Evolutionary conservation across 2,329 filamentous ascomycete species (phyloP).

Genomic region (Pestalotiopsis sp.): DNA sequence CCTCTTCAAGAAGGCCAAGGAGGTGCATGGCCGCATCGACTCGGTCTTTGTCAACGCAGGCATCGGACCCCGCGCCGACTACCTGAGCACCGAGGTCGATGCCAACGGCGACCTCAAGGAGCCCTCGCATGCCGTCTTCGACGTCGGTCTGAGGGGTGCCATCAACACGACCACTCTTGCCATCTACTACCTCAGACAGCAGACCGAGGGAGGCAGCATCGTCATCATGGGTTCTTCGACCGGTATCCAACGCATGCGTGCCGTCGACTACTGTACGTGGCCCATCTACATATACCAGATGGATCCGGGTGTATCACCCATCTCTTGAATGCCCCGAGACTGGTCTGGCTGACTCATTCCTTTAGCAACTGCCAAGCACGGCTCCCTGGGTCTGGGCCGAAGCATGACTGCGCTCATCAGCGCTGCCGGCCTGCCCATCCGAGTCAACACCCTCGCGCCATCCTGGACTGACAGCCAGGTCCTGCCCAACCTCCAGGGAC

Average conservation of each 20-base stretch:
- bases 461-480: conserved; percentile 57
- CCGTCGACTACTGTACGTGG: conserved; percentile 51
- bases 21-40: conserved; percentile 74
- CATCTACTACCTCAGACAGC: conserved; percentile 51
- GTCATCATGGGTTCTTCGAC: conserved; percentile 56
- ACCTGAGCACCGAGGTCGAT: conserved; percentile 49
- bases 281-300: too few relatives aligned
- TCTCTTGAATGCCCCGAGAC: too few relatives aligned
- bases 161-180: conserved; percentile 53
- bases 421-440: conserved; percentile 44
- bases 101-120: conserved; percentile 50
- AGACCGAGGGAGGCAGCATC: conserved; percentile 51
- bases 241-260: conserved; percentile 51
- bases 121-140: conserved; percentile 43
- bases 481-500: conserved; percentile 37
- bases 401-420: conserved; percentile 43
- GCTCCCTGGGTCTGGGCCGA: conserved; percentile 54
- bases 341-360: not conserved
- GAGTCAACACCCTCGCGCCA: conserved; percentile 58
- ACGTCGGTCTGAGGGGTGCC: conserved; percentile 52
- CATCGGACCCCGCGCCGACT: conserved; percentile 47
- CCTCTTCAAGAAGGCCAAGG: conserved; percentile 53
- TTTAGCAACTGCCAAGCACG: conserved; percentile 53
- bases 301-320: too few relatives aligned
- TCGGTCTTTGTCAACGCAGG: conserved; percentile 74